Evolutionary conservation across 1,284 basidiomycete genomes (phyloP).

Genomic region (Ustilago curta): DNA sequence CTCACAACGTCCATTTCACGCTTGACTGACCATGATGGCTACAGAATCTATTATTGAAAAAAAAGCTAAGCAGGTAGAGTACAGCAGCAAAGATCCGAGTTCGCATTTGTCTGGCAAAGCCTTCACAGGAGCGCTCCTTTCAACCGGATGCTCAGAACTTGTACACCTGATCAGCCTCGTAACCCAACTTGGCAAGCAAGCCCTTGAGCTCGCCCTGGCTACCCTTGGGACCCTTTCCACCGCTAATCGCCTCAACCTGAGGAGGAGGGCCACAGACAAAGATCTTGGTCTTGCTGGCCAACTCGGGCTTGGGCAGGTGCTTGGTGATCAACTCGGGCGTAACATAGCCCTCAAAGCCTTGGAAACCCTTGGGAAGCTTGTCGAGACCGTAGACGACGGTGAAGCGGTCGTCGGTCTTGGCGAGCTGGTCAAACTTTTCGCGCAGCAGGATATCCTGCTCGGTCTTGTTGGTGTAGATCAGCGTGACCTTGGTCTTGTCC

Average conservation of each 20-base stretch:
- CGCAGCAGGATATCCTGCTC: constrained; percentile 89
- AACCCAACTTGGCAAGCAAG: constrained; percentile 63
- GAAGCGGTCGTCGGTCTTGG: constrained; percentile 72
- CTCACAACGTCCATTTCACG: no score
- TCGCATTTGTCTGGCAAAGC: not conserved
- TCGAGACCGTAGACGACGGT: constrained; percentile 89
- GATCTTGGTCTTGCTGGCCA: constrained; percentile 85
- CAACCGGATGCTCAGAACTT: constrained; percentile 48
- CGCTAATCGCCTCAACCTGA: constrained; percentile 64
- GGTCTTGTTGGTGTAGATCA: constrained; percentile 90
- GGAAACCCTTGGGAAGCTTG: constrained; percentile 79
- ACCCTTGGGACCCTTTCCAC: constrained; percentile 65
- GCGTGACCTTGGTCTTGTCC: constrained; percentile 95
- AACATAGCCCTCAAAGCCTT: constrained; percentile 72
- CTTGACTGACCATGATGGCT: no score
- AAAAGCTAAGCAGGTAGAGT: no score
- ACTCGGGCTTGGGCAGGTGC: constrained; percentile 76
- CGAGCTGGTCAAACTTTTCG: constrained; percentile 78
- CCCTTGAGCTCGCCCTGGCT: constrained; percentile 67
- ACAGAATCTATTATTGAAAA: no score
- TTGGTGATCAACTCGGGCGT: constrained; percentile 79
- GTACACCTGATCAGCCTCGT: constrained; percentile 65
- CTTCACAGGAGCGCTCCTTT: not conserved
- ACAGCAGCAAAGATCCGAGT: no score
- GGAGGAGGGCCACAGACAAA: constrained; percentile 80